Base-by-base conservation (phyloP, 2,329 filamentous ascomycete genomes). In the Phialophora verrucosa region DNA sequence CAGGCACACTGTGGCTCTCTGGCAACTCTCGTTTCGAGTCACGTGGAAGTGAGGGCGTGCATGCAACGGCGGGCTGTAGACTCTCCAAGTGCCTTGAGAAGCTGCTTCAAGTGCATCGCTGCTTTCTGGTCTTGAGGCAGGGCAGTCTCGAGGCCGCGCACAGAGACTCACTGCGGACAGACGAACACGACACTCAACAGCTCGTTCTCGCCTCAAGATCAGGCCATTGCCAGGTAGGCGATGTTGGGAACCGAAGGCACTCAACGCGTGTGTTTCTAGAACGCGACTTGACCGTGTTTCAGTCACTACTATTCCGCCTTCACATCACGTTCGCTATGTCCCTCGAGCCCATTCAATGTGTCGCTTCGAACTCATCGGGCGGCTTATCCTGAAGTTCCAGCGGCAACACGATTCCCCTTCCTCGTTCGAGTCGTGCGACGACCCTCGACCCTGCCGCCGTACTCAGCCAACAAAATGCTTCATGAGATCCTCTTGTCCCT, bases 401-500 rank as follows among this genome's bases (percentile, higher is more conserved):
- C 76, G 77, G 65, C 71, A 71, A 53, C 73, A 69, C 58, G 42
- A 66, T 17, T 42, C 32, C n/a, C 56, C 59, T 23, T 47, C 49
- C 44, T 59, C 62, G 31, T 62, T 64, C 47, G 64, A 67, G 53
- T 47, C 61, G 14, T 49, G 27, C 49, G 63, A 63, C 61, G 66
- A 65, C 38, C 65, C 66, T 49, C 59, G 49, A 7, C 65, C 68
- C 23, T 61, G 65, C 25, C 44, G 62, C 23, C 50, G 54, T 29
- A 12, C 57, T 27, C 59, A 38, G 20, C 57, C 61, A n/a, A n/a
- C 65, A 51, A 68, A 72, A 99, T 99, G 95, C 91, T 99, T 78
- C 95, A 98, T 87, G 95, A 99, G 84, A 92, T 99, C 82, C 88
- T 98, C 79, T 90, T 99, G 79, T 94, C 93, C 78, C 89, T 98